Conservation (phyloP, 805 yeast genomes). For the Pichia membranifaciens region DNA sequence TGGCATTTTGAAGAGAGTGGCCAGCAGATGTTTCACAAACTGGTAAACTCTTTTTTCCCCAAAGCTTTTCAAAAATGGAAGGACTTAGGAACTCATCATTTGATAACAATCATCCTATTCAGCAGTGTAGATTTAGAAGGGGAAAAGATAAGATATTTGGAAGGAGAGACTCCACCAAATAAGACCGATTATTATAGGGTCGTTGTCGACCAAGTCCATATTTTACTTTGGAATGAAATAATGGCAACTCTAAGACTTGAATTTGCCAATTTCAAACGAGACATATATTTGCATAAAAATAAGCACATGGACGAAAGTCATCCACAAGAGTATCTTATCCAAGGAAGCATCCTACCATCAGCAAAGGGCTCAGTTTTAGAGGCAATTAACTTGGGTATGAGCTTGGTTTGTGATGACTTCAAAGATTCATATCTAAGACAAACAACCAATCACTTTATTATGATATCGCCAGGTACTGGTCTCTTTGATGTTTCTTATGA, state of each 20-base stretch:
- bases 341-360: constrained; percentile 73
- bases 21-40: constrained; percentile 85
- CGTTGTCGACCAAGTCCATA: constrained; percentile 90
- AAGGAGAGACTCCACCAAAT: constrained; percentile 64
- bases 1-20: constrained; percentile 98
- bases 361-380: constrained; percentile 87
- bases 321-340: constrained; percentile 35
- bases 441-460: constrained; percentile 82
- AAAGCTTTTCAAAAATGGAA: constrained; percentile 85
- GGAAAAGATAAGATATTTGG: constrained; percentile 38
- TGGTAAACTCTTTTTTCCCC: constrained; percentile 89
- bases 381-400: constrained; percentile 78
- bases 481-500: constrained; percentile 85
- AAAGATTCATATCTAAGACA: constrained; percentile 82
- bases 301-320: constrained; percentile 30
- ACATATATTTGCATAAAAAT: constrained; percentile 48
- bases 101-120: constrained; percentile 82
- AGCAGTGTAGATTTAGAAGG: constrained; percentile 64
- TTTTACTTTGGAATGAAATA: constrained; percentile 83
- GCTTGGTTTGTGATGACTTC: constrained; percentile 70
- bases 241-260: constrained; percentile 84
- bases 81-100: constrained; percentile 79
- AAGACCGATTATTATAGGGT: constrained; percentile 82
- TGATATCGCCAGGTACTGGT: constrained; percentile 91
- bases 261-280: constrained; percentile 74